phyloP scores from a whole-genome alignment of 139 green algal genomes.

The Coelastrella sp. region DNA sequence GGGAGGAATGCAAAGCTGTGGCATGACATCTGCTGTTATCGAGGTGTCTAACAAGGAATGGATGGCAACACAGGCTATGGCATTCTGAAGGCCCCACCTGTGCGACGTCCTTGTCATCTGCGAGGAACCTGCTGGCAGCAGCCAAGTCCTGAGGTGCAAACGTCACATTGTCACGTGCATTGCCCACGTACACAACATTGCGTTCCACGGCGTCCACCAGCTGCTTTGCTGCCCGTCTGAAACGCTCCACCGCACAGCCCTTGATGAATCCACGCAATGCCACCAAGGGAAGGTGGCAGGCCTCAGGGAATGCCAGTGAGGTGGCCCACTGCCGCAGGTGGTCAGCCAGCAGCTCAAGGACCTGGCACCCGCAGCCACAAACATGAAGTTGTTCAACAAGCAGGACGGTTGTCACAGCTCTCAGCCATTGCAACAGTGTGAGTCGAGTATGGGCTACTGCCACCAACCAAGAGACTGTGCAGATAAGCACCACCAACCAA shows the following conservation, averaged over 20 bases:
- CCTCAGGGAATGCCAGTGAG: slow-evolving; percentile 90
- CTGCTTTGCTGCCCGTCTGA: slow-evolving; percentile 64
- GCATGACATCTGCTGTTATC: too few species aligned
- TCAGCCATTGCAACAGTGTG: background rate
- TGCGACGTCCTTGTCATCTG: slow-evolving; percentile 48
- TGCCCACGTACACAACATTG: slow-evolving; percentile 75
- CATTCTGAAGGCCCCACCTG: slow-evolving; percentile 44
- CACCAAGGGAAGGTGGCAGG: slow-evolving; percentile 76
- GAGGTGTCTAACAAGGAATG: too few species aligned
- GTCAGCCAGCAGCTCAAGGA: slow-evolving; percentile 83
- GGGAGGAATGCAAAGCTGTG: too few species aligned
- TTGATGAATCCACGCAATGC: slow-evolving; percentile 88
- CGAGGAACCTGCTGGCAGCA: slow-evolving; percentile 58
- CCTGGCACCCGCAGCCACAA: slow-evolving; percentile 47
- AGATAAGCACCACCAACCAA: too few species aligned
- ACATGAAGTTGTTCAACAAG: background rate
- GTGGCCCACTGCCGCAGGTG: slow-evolving; percentile 87
- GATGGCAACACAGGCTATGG: too few species aligned
- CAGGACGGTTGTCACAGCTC: background rate
- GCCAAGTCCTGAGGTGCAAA: slow-evolving; percentile 49
- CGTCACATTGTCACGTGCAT: slow-evolving; percentile 66
- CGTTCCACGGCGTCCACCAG: slow-evolving; percentile 74
- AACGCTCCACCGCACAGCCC: slow-evolving; percentile 79
- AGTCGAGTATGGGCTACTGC: background rate
- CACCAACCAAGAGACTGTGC: too few species aligned